Evolutionary conservation across 345 rosid genomes (phyloP), one percentile per base, ranked within the genome.

Genomic region (Ricinus communis): DNA sequence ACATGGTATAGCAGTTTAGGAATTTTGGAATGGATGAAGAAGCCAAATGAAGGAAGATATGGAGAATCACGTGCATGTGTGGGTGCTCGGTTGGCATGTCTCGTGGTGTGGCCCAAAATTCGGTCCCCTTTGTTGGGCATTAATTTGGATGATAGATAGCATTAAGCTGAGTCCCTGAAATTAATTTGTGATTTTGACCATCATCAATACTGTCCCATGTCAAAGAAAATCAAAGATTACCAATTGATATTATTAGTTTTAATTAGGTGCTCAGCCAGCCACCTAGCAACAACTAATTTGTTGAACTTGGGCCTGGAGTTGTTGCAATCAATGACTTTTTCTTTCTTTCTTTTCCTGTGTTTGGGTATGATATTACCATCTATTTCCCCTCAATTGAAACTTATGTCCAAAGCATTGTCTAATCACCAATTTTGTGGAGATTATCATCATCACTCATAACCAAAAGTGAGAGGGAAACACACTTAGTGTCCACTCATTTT

Each of bases 41-140:
- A 38, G 46, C 16, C 16, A 40, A 21, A 62, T 38, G 5, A 64
- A 15, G 69, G 13, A 14, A 9, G 53, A 36, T 21, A 8, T 31
- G 56, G 66, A 33, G 45, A 59, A 59, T 70, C 73, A 70, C 66
- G 36, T 70, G 47, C 30, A 46, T 4, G 11, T 45, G 57, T 10
- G 19, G 15, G 22, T 59, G 58, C 49, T 47, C 33, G 49, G 58
- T 21, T 47, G 73, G 66, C 73, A 31, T 61, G 55, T 51, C 73
- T 59, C 56, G 15, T 46, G 30, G 8, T 27, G 5, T 21, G 73
- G 58, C 8, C 56, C 27, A 4, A 8, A 11, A 28, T 16, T 38
- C 21, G 69, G 61, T 18, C 62, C 62, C 16, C 13, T 40, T 55
- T n/a, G n/a, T 30, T 33, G 38, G 38, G 6, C 2, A 33, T n/a